These are phyloP conservation scores for Letharia columbiana DNA, from an alignment of 495 filamentous ascomycete genomes.

Conservation along the genomic window DNA sequence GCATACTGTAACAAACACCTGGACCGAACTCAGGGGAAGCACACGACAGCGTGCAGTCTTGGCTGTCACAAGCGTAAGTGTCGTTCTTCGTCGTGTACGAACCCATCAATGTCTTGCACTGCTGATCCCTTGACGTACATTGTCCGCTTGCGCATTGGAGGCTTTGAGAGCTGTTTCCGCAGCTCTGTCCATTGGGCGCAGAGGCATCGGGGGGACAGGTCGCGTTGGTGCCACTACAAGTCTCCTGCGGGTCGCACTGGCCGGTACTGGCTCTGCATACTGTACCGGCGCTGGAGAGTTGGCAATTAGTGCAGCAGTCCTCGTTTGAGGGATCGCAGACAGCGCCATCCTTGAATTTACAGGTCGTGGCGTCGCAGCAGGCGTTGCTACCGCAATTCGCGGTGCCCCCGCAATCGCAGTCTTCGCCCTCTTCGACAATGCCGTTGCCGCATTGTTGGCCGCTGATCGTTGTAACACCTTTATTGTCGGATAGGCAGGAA, in stretches of 20 bases:
- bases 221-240: constrained; percentile 63
- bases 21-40: constrained; percentile 57
- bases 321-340: constrained; percentile 89
- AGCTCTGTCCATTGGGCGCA: constrained; percentile 59
- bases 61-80: constrained; percentile 70
- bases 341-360: constrained; percentile 68
- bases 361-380: constrained; percentile 83
- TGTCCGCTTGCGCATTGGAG: constrained; percentile 87
- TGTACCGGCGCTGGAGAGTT: constrained; percentile 54
- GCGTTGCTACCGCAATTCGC: constrained; percentile 59
- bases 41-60: constrained; percentile 69
- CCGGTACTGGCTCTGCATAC: constrained; percentile 76
- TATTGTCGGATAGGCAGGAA: constrained; percentile 71
- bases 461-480: constrained; percentile 73
- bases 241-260: constrained; percentile 75
- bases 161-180: constrained; percentile 47
- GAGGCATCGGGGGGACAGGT: constrained; percentile 65
- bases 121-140: constrained; percentile 84
- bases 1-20: constrained; percentile 60
- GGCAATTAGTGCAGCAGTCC: constrained; percentile 76
- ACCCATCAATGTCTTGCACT: constrained; percentile 84
- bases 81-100: constrained; percentile 64
- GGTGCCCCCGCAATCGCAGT: constrained; percentile 88
- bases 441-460: constrained; percentile 90
- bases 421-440: constrained; percentile 88